Conservation (phyloP, 2,329 filamentous ascomycete genomes). For the Diaporthe vaccinii region DNA sequence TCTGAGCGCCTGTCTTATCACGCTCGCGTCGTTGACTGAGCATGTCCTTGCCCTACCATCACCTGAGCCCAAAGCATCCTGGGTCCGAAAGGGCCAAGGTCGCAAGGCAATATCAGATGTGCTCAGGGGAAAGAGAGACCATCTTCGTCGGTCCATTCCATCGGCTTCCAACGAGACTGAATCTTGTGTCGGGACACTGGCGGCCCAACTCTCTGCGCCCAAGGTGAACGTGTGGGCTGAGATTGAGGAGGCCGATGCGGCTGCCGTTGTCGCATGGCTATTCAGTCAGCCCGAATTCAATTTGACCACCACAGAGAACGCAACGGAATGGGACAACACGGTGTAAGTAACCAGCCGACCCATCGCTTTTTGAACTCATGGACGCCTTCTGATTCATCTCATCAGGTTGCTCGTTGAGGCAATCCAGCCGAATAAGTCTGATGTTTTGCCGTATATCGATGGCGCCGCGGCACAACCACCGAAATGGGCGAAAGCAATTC, state of each 20-base stretch:
- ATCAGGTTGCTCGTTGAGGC: conserved; percentile 52
- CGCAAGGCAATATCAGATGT: conserved; percentile 46
- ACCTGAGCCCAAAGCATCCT: conserved; percentile 46
- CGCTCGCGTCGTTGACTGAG: conserved; percentile 43
- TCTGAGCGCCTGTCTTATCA: conserved; percentile 13
- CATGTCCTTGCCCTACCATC: conserved; percentile 45
- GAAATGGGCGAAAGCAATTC: conserved; percentile 59
- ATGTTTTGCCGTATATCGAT: conserved; percentile 60
- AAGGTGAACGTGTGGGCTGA: conserved; percentile 58
- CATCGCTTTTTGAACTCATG: accelerated
- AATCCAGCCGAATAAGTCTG: conserved; percentile 63
- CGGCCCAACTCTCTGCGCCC: conserved; percentile 50
- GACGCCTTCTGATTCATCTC: neutral
- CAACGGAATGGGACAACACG: conserved; percentile 54
- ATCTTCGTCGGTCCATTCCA: neutral
- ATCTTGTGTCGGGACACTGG: conserved; percentile 42
- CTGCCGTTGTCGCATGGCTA: conserved; percentile 55
- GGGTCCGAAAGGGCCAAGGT: conserved; percentile 45
- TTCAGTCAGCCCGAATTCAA: conserved; percentile 56
- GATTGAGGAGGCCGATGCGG: conserved; percentile 55
- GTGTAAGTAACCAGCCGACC: conserved; percentile 45
- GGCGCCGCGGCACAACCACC: conserved; percentile 51
- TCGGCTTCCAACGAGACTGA: conserved; percentile 9
- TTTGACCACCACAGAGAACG: conserved; percentile 52
- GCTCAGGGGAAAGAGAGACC: conserved; percentile 43